These are phyloP conservation scores for Zelonia costaricensis DNA, from an alignment of 208 protist genomes.

Conservation along the genomic window DNA sequence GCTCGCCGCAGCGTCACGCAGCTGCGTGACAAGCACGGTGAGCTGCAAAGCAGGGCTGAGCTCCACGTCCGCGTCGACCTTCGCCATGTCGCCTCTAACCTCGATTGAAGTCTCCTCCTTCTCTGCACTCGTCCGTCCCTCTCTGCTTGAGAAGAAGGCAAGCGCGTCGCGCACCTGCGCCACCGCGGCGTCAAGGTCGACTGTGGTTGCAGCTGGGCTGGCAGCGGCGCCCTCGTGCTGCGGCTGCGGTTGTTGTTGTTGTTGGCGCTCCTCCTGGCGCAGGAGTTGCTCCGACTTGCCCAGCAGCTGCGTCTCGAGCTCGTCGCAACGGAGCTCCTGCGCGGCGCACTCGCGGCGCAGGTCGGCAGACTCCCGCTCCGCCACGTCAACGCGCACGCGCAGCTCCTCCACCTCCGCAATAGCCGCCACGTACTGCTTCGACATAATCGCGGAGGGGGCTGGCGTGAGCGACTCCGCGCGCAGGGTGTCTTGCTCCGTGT, in stretches of 20 bases:
- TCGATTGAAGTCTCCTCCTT: not conserved
- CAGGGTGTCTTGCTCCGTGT: no score
- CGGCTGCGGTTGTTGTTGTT: no score
- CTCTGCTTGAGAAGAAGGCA: not conserved
- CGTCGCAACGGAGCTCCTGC: slow-evolving; percentile 37
- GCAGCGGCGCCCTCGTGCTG: not conserved
- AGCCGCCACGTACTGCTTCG: slow-evolving; percentile 17
- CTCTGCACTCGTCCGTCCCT: not conserved
- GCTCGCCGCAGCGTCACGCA: not conserved
- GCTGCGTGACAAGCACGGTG: not conserved
- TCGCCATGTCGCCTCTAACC: no score
- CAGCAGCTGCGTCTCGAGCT: slow-evolving; percentile 54
- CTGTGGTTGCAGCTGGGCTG: not conserved
- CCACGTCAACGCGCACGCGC: slow-evolving; percentile 19
- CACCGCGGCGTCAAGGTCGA: slow-evolving; percentile 2
- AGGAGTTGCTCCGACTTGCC: slow-evolving; percentile 49
- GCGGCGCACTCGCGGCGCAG: slow-evolving; percentile 28
- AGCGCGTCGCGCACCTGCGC: slow-evolving; percentile 9
- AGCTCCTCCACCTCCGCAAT: slow-evolving; percentile 21
- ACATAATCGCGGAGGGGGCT: slow-evolving; percentile 17
- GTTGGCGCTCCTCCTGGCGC: slow-evolving; percentile 18
- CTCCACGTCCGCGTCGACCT: not conserved
- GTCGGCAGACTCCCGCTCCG: slow-evolving; percentile 12
- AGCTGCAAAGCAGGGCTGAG: not conserved
- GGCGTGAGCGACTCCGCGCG: no score